phyloP scores from a whole-genome alignment of 2,329 filamentous ascomycete species.

The Fusarium sp. region DNA sequence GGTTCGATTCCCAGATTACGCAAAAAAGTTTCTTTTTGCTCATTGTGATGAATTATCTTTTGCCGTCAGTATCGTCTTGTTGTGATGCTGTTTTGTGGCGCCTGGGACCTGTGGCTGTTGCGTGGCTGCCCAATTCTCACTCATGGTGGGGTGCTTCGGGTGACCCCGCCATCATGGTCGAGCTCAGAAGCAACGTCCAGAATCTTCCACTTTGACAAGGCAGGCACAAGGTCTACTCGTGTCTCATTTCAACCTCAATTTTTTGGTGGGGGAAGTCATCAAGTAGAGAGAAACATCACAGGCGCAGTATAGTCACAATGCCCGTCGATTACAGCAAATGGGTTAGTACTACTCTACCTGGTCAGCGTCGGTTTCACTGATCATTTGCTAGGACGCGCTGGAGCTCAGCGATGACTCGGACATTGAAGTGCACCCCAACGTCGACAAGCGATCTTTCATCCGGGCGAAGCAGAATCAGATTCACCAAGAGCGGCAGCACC shows the following conservation, averaged over 20 bases:
- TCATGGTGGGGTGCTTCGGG: slow-evolving; percentile 36
- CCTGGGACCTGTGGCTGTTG: not conserved
- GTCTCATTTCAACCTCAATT: not conserved
- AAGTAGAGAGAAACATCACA: not conserved
- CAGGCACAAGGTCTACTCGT: not conserved
- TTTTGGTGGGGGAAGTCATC: not conserved
- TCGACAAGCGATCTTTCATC: slow-evolving; percentile 98
- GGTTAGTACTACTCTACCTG: slow-evolving; percentile 54
- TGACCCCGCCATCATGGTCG: slow-evolving; percentile 41
- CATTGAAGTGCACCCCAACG: slow-evolving; percentile 97
- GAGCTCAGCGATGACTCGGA: slow-evolving; percentile 99
- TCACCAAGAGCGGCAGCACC: slow-evolving; percentile 87
- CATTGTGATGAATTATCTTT: not conserved
- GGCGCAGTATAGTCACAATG: slow-evolving; percentile 49
- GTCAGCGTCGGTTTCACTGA: slow-evolving; percentile 11
- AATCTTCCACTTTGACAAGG: slow-evolving; percentile 37
- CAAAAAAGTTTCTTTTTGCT: slow-evolving; percentile 4
- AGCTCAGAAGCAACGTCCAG: slow-evolving; percentile 37
- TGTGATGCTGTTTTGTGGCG: not conserved
- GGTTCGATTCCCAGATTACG: slow-evolving; percentile 41
- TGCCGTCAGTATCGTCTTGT: not conserved
- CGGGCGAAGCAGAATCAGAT: slow-evolving; percentile 98
- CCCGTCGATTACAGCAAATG: slow-evolving; percentile 75
- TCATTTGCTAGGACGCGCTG: slow-evolving; percentile 74
- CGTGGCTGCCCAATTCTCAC: slow-evolving; percentile 6